These are phyloP conservation scores for Pseudonitzschia multiseries DNA, from an alignment of 108 stramenopile genomes.

Conservation along the genomic window DNA sequence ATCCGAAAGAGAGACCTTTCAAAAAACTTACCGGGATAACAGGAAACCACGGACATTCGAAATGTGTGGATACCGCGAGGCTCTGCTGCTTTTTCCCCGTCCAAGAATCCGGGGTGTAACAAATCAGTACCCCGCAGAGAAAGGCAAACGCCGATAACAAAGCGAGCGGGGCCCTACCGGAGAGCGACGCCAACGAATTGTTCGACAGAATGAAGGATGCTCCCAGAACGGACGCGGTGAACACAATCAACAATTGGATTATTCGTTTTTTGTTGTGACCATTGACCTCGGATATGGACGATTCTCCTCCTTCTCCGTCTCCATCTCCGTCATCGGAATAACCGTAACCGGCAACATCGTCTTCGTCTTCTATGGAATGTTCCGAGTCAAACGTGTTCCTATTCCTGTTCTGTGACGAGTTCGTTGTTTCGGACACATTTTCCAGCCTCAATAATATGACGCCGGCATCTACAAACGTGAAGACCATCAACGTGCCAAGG, in stretches of 20 bases:
- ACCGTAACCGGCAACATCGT: no score
- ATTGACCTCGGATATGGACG: no score
- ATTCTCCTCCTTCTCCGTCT: constrained; percentile 5
- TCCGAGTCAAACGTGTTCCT: not conserved
- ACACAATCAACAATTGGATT: constrained; percentile 13
- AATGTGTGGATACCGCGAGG: constrained; percentile 10
- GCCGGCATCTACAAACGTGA: constrained; percentile 62
- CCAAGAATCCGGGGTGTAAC: constrained; percentile 22
- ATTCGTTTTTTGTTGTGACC: constrained; percentile 16
- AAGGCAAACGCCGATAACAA: constrained; percentile 6
- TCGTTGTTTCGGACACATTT: not conserved
- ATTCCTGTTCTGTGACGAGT: not conserved
- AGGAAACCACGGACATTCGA: constrained; percentile 54
- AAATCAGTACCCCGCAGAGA: constrained; percentile 16
- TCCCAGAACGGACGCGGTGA: constrained; percentile 11
- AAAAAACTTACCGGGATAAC: constrained; percentile 32
- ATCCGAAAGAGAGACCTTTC: no score
- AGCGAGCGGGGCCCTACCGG: not conserved
- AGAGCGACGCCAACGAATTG: not conserved
- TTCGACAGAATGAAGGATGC: constrained; percentile 15
- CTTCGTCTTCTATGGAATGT: not conserved
- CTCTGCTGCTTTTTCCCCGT: constrained; percentile 4
- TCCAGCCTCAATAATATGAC: constrained; percentile 51
- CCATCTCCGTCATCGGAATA: no score
- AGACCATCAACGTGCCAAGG: constrained; percentile 63